Conservation (phyloP, 441 rosid genomes). For the Populus hybrid region DNA sequence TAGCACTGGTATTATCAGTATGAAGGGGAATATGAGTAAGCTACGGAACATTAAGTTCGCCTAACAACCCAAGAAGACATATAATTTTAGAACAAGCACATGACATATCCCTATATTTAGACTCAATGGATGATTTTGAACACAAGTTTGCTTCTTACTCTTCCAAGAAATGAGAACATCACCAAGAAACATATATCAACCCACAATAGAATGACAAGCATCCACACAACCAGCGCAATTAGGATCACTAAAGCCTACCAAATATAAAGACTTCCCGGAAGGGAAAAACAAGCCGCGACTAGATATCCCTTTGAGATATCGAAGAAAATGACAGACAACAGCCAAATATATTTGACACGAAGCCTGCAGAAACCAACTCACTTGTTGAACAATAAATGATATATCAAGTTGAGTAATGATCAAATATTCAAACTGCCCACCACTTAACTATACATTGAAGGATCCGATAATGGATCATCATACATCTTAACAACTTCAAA, state of each 20-base stretch:
- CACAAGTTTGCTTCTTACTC: too few relatives aligned
- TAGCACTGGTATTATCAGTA: too few relatives aligned
- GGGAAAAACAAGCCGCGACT: background rate
- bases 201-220: too few relatives aligned
- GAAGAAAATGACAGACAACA: background rate
- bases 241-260: background rate
- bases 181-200: too few relatives aligned
- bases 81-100: background rate
- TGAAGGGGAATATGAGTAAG: too few relatives aligned
- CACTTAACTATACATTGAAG: background rate
- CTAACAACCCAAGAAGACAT: accelerated
- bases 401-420: background rate
- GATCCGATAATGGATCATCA: background rate
- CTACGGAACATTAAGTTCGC: background rate
- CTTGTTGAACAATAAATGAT: background rate
- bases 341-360: background rate
- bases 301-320: background rate
- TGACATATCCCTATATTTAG: too few relatives aligned
- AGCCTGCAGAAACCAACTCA: background rate
- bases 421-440: background rate
- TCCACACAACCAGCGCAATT: background rate
- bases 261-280: background rate
- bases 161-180: too few relatives aligned
- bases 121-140: too few relatives aligned
- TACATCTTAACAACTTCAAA: too few relatives aligned